Conservation (phyloP, 2,329 filamentous ascomycete species). For the Samsoniella hepiali region DNA sequence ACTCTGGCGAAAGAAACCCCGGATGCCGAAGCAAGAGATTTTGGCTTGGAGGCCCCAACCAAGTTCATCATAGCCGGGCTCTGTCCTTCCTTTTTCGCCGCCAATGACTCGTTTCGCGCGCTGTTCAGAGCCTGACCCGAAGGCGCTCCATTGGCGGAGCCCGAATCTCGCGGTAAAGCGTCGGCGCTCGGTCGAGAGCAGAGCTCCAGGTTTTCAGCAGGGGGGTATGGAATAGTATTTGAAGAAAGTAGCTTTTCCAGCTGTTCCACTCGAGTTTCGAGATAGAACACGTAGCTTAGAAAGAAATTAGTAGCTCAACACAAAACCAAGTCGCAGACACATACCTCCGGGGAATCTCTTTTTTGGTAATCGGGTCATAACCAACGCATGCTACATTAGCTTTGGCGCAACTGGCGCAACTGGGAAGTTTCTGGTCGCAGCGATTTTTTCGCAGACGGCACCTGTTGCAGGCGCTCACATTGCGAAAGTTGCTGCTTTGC, state of each 20-base stretch:
- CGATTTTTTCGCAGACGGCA: constrained; percentile 90
- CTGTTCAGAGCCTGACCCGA: constrained; percentile 24
- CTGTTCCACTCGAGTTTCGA: constrained; percentile 81
- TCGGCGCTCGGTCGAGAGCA: constrained; percentile 49
- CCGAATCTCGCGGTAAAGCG: constrained; percentile 10
- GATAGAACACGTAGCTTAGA: constrained; percentile 83
- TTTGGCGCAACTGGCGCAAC: constrained; percentile 89
- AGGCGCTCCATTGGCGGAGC: constrained; percentile 32
- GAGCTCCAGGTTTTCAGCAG: constrained; percentile 66
- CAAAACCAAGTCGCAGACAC: constrained; percentile 36
- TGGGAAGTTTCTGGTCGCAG: constrained; percentile 89
- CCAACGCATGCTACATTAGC: constrained; percentile 88
- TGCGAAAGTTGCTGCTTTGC: constrained; percentile 69
- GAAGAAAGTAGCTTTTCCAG: constrained; percentile 72
- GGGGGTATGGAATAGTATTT: constrained; percentile 68
- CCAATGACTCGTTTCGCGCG: constrained; percentile 29
- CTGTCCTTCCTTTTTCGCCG: constrained; percentile 33
- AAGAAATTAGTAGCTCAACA: not conserved
- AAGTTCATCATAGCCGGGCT: constrained; percentile 64
- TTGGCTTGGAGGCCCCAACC: constrained; percentile 72
- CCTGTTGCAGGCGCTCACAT: constrained; percentile 91
- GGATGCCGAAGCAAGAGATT: constrained; percentile 79
- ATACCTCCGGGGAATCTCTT: constrained; percentile 88
- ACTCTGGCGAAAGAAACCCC: constrained; percentile 93
- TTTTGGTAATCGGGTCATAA: constrained; percentile 94